Conservation (phyloP, 139 green algal species). For the Microglena sp. region DNA sequence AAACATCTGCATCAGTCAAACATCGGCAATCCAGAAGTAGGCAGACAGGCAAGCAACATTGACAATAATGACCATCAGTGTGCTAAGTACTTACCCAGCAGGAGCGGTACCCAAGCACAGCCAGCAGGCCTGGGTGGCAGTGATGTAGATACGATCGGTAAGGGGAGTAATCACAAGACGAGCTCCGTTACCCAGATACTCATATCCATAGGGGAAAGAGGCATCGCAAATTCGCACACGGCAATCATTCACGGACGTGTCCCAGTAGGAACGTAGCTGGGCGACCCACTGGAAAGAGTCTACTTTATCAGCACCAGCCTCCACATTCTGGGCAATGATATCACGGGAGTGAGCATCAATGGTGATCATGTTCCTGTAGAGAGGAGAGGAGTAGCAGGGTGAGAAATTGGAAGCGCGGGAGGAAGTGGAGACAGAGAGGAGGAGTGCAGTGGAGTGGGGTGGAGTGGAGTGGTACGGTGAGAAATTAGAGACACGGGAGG, state of each 20-base stretch:
- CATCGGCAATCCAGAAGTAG: no score
- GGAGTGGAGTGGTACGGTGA: no score
- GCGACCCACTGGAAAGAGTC: slow-evolving; percentile 72
- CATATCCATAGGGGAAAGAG: slow-evolving; percentile 72
- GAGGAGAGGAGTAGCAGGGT: no score
- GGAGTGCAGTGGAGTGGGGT: no score
- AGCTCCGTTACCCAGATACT: slow-evolving; percentile 74
- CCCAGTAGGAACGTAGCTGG: slow-evolving; percentile 74
- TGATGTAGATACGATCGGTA: slow-evolving; percentile 81
- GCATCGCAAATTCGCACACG: slow-evolving; percentile 69
- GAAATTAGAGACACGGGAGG: no score
- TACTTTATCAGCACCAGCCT: slow-evolving; percentile 20
- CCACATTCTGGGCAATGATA: slow-evolving; percentile 41
- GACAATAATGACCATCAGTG: no score
- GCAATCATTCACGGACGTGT: slow-evolving; percentile 43
- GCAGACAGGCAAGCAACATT: no score
- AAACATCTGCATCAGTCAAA: no score
- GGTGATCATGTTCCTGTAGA: slow-evolving; percentile 89
- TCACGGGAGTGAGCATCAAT: slow-evolving; percentile 76
- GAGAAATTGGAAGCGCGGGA: no score
- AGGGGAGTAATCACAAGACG: slow-evolving; percentile 74
- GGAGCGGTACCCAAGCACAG: slow-evolving; percentile 67
- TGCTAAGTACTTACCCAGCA: slow-evolving; percentile 55
- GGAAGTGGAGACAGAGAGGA: no score
- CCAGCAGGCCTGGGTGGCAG: slow-evolving; percentile 74